These are phyloP conservation scores for Pythium oligandrum DNA, from an alignment of 352 stramenopile species.

Conservation along the genomic window DNA sequence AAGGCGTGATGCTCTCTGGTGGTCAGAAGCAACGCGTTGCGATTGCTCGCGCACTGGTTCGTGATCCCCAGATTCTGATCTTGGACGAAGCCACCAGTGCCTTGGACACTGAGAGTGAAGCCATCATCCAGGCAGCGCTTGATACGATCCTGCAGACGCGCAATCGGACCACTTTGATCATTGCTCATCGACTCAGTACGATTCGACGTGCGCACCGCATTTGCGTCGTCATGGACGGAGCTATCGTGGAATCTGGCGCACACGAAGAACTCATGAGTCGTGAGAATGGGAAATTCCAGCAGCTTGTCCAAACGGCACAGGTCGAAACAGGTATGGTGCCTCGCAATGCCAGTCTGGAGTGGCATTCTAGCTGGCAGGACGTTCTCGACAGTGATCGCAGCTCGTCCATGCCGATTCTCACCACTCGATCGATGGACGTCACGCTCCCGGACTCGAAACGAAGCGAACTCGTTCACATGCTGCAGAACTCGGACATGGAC, in stretches of 20 bases:
- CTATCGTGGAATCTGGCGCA: constrained; percentile 16
- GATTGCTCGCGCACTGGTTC: constrained; percentile 61
- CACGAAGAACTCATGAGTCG: constrained; percentile 15
- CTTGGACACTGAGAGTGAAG: constrained; percentile 70
- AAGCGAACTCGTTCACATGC: constrained; percentile 3
- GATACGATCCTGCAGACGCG: constrained; percentile 36
- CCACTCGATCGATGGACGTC: background rate
- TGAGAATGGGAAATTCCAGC: constrained; percentile 12
- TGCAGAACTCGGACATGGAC: no score
- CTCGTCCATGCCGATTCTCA: constrained; percentile 16
- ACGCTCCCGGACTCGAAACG: constrained; percentile 9
- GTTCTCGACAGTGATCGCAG: constrained; percentile 5
- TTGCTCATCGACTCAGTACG: constrained; percentile 32
- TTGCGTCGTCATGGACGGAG: constrained; percentile 22
- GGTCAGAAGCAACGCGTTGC: constrained; percentile 46
- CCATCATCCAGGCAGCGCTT: constrained; percentile 53
- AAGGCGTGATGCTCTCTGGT: constrained; percentile 54
- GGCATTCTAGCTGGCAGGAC: constrained; percentile 15
- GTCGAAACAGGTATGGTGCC: constrained; percentile 5
- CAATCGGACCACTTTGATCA: constrained; percentile 30
- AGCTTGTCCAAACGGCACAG: constrained; percentile 12
- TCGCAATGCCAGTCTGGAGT: constrained; percentile 19
- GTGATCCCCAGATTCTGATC: constrained; percentile 33
- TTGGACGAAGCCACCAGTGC: constrained; percentile 77
- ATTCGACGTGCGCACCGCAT: constrained; percentile 32